These are phyloP conservation scores for Spirogloea muscicola DNA, from an alignment of 139 green algal genomes.

Conservation along the genomic window DNA sequence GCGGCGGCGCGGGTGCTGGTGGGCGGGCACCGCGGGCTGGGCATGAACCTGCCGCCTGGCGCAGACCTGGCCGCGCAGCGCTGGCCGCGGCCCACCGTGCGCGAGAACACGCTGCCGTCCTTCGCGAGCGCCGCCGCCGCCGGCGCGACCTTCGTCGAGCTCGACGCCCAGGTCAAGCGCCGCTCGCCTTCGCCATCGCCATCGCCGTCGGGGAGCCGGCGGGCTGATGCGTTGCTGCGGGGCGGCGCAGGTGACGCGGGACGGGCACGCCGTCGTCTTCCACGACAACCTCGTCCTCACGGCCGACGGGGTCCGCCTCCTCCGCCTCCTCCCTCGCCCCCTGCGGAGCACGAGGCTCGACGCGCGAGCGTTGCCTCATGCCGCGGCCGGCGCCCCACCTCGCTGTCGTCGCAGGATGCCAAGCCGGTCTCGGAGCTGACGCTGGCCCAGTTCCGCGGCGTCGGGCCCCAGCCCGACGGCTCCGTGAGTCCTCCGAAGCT, in stretches of 20 bases:
- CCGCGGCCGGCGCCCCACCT: too few relatives aligned
- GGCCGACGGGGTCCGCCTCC: not conserved
- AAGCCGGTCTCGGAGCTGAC: too few relatives aligned
- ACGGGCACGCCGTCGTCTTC: constrained; percentile 31
- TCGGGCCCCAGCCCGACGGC: too few relatives aligned
- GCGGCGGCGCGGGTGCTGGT: constrained; percentile 28
- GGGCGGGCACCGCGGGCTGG: constrained; percentile 28
- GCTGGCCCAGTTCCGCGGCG: too few relatives aligned
- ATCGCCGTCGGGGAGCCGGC: too few relatives aligned
- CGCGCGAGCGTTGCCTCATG: too few relatives aligned
- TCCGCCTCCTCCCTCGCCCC: too few relatives aligned
- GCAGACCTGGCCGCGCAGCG: not conserved
- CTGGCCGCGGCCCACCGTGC: not conserved
- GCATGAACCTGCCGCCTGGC: constrained; percentile 17
- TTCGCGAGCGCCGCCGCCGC: constrained; percentile 5
- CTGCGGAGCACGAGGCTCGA: too few relatives aligned
- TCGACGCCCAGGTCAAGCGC: constrained; percentile 41
- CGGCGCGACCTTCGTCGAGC: constrained; percentile 36
- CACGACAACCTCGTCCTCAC: constrained; percentile 35
- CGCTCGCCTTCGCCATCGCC: too few relatives aligned
- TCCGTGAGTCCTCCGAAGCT: too few relatives aligned
- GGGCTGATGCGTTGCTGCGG: too few relatives aligned
- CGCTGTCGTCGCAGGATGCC: too few relatives aligned
- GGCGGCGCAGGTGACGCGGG: constrained; percentile 31
- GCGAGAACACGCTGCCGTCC: constrained; percentile 41